These are phyloP conservation scores for Moricandia moricandioides DNA, from an alignment of 345 rosid genomes.

Conservation along the genomic window DNA sequence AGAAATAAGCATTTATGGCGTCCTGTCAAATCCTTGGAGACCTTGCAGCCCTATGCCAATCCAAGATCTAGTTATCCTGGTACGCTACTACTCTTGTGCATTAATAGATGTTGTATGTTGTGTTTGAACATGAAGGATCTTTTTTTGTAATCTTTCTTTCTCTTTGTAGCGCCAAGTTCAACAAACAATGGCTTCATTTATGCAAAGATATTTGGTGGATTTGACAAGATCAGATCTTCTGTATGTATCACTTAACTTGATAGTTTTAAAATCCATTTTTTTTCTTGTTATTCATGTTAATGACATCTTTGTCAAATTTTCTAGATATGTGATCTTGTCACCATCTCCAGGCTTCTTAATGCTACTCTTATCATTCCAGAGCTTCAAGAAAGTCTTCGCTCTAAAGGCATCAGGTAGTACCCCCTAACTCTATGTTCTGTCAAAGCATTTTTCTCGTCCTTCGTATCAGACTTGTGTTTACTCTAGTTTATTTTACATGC, in stretches of 20 bases:
- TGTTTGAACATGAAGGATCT: slow-evolving; percentile 9
- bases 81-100: slow-evolving; percentile 20
- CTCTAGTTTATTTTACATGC: slow-evolving; percentile 22
- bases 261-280: not conserved
- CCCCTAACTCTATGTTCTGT: not conserved
- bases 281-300: slow-evolving; percentile 25
- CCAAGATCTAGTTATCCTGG: slow-evolving; percentile 78
- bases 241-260: slow-evolving; percentile 49
- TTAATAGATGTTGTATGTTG: not conserved
- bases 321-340: slow-evolving; percentile 99
- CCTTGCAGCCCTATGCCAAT: slow-evolving; percentile 91
- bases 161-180: slow-evolving; percentile 55
- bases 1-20: slow-evolving; percentile 79
- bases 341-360: slow-evolving; percentile 98
- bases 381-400: slow-evolving; percentile 86
- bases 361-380: slow-evolving; percentile 99
- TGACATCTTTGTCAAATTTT: slow-evolving; percentile 59
- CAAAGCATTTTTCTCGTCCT: not conserved
- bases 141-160: not conserved
- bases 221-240: slow-evolving; percentile 83
- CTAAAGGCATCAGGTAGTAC: slow-evolving; percentile 75
- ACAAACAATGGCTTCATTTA: slow-evolving; percentile 70
- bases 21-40: slow-evolving; percentile 57
- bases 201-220: slow-evolving; percentile 92
- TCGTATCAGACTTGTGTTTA: slow-evolving; percentile 7